A percentile compares a stretch with the other conserved stretches of the same genome.
phyloP scores from a whole-genome alignment of 2,329 filamentous ascomycete genomes.

The Aspergillus thermomutatus region DNA sequence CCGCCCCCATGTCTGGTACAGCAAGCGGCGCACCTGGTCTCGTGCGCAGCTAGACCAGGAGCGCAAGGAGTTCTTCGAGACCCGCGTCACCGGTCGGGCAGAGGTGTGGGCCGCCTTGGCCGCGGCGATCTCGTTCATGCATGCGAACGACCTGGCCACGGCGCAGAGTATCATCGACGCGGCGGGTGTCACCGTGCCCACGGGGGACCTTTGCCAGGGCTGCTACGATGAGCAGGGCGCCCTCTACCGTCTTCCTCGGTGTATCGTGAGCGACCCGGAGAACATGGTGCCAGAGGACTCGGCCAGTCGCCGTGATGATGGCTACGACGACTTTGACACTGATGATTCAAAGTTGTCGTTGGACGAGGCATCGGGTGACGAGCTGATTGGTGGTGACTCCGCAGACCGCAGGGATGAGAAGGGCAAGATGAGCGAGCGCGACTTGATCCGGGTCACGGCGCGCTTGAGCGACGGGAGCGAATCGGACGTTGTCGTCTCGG shows the following conservation, averaged over 20 bases:
- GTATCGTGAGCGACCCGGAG: conserved; percentile 65
- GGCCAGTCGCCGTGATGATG: conserved; percentile 18
- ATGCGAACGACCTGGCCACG: conserved; percentile 59
- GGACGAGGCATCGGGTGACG: conserved; percentile 40
- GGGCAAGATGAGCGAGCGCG: conserved; percentile 56
- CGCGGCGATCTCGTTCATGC: conserved; percentile 65
- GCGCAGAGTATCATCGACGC: conserved; percentile 81
- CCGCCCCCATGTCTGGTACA: conserved; percentile 63
- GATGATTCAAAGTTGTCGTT: conserved; percentile 34
- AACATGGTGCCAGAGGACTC: conserved; percentile 45
- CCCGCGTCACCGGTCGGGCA: conserved; percentile 69
- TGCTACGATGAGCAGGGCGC: conserved; percentile 69
- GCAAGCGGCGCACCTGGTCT: conserved; percentile 65
- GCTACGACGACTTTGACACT: conserved; percentile 20
- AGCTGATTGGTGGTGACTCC: conserved; percentile 33
- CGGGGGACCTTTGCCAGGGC: conserved; percentile 67
- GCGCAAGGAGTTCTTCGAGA: conserved; percentile 84
- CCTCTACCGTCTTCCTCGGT: conserved; percentile 66
- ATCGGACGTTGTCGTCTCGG: conserved; percentile 58
- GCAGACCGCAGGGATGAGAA: conserved; percentile 54
- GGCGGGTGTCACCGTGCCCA: conserved; percentile 70
- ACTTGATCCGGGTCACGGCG: conserved; percentile 57
- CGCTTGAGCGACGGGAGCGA: conserved; percentile 63
- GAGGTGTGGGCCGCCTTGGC: conserved; percentile 80
- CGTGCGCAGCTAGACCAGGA: conserved; percentile 65